Conservation (phyloP, 306 rosid species). For the Cucurbita moschata region DNA sequence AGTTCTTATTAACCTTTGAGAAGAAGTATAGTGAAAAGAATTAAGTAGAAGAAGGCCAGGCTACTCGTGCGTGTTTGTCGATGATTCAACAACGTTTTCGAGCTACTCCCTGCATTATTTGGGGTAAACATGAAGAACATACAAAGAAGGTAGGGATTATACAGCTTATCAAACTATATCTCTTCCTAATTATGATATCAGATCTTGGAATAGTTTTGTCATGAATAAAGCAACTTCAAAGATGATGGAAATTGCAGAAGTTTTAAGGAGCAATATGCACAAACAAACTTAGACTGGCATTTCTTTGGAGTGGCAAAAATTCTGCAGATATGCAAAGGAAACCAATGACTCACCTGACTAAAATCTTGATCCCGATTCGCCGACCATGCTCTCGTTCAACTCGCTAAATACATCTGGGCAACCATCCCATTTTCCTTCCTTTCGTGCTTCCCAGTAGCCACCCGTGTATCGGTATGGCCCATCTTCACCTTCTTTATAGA, state of each 20-base stretch:
- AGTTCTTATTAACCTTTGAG: conserved; percentile 9
- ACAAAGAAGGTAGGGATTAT: not conserved
- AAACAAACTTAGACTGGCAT: not conserved
- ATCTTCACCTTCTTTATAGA: conserved; percentile 45
- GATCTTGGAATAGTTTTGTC: not conserved
- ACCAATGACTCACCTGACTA: conserved; percentile 26
- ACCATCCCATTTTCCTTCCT: conserved; percentile 52
- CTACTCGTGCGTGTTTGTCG: not conserved
- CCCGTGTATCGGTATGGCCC: conserved; percentile 62
- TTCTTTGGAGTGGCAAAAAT: not conserved
- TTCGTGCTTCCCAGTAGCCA: conserved; percentile 85
- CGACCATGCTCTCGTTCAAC: conserved; percentile 26
- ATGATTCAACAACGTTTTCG: not conserved
- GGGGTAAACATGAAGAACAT: not conserved
- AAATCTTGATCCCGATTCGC: conserved; percentile 30
- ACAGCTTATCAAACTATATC: not conserved
- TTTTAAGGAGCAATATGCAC: not conserved
- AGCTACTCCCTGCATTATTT: conserved; percentile 2
- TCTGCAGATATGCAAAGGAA: not conserved
- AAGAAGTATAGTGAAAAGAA: not conserved
- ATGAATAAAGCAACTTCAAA: not conserved
- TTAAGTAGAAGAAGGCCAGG: conserved; percentile 4
- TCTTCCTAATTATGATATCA: not conserved
- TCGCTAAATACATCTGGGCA: conserved; percentile 88
- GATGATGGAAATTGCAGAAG: not conserved